These are phyloP conservation scores for Salix udensis DNA, from an alignment of 345 rosid genomes.

Conservation along the genomic window DNA sequence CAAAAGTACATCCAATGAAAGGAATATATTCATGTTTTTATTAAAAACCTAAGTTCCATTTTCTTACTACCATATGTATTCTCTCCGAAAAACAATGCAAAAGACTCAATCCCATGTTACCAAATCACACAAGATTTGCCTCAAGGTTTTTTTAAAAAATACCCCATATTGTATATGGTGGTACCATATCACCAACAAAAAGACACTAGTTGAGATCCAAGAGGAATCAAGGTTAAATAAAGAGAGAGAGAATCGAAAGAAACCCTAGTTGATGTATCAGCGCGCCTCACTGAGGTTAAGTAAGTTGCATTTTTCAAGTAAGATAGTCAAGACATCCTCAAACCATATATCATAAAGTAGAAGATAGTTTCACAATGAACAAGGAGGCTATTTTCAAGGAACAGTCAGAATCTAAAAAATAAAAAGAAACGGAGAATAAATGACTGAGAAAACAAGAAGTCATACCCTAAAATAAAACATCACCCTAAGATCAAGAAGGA, in stretches of 20 bases:
- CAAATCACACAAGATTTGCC: background rate
- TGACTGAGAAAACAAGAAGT: background rate
- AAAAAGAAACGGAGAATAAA: background rate
- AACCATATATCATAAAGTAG: constrained; percentile 14
- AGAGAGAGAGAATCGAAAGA: background rate
- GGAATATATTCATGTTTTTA: constrained; percentile 2
- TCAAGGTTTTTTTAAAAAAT: background rate
- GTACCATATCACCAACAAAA: background rate
- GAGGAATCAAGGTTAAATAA: background rate
- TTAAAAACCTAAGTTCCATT: constrained; percentile 9
- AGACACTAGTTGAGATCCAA: background rate
- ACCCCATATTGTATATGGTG: background rate
- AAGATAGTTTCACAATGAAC: constrained; percentile 25
- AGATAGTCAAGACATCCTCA: constrained; percentile 4
- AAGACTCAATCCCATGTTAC: constrained; percentile 9
- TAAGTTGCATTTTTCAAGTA: background rate
- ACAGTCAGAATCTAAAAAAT: constrained; percentile 5
- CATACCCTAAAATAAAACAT: constrained; percentile 10
- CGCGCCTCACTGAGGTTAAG: background rate
- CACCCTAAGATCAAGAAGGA: background rate
- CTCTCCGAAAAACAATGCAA: constrained; percentile 32
- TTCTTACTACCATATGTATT: constrained; percentile 17
- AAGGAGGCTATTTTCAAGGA: constrained; percentile 26
- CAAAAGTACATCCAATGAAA: constrained; percentile 6
- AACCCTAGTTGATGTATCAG: constrained; percentile 18